Evolutionary conservation across 192 early-diverging fungal genomes (phyloP).

Genomic region (Glomus cerebriforme): DNA sequence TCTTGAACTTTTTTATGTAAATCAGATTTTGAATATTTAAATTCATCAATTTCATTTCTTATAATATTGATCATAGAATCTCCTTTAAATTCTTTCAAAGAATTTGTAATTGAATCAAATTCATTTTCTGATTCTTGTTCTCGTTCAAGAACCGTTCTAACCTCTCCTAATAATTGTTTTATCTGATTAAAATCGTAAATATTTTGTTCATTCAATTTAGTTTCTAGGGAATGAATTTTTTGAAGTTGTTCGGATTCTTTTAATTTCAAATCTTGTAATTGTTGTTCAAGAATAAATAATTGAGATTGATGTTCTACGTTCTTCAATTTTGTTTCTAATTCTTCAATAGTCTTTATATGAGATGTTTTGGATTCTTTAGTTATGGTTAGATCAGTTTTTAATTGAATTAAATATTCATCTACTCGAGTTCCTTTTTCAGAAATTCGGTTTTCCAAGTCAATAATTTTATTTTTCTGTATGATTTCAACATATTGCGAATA

Average conservation of each 20-base stretch:
- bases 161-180: not conserved
- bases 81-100: not conserved
- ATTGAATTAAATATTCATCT: not conserved
- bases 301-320: not conserved
- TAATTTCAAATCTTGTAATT: not conserved
- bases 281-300: no score
- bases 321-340: slow-evolving; percentile 1
- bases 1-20: not conserved
- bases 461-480: slow-evolving; percentile 1
- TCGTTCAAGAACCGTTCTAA: not conserved
- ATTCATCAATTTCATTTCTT: not conserved
- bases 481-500: not conserved
- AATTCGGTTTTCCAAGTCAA: not conserved
- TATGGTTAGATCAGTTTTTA: not conserved
- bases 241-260: not conserved
- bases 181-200: not conserved
- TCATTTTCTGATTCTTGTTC: not conserved
- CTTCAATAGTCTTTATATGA: not conserved
- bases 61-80: not conserved
- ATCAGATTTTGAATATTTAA: not conserved
- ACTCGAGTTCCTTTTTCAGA: not conserved
- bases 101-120: not conserved
- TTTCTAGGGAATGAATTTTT: not conserved
- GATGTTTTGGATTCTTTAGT: not conserved
- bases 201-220: not conserved